These are phyloP conservation scores for Aspergillus fischeri DNA, from an alignment of 2,329 filamentous ascomycete species.

Conservation along the genomic window DNA sequence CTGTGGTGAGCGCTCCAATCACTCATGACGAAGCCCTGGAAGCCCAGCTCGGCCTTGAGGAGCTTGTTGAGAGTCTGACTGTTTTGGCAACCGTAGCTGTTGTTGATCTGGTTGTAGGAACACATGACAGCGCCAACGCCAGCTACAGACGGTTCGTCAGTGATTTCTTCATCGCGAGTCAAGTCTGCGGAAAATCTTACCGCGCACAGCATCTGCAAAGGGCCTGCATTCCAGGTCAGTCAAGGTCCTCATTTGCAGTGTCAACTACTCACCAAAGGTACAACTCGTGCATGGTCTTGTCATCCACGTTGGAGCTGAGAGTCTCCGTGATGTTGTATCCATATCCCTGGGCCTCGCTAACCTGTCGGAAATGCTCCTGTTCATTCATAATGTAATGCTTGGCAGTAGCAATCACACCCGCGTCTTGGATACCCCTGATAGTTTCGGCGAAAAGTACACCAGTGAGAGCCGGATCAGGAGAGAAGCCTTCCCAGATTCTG, in stretches of 20 bases:
- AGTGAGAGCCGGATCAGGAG: conserved; percentile 70
- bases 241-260: neutral
- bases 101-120: conserved; percentile 68
- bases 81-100: conserved; percentile 65
- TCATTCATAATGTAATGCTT: conserved; percentile 74
- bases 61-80: conserved; percentile 57
- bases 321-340: conserved; percentile 62
- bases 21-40: conserved; percentile 64
- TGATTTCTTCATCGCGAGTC: neutral
- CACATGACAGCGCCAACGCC: conserved; percentile 68
- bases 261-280: conserved; percentile 51
- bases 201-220: conserved; percentile 63
- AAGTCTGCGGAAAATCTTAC: neutral
- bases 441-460: conserved; percentile 69
- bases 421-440: conserved; percentile 74
- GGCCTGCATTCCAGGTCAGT: conserved; percentile 42
- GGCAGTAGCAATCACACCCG: conserved; percentile 76
- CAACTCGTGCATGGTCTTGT: conserved; percentile 60
- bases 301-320: conserved; percentile 58
- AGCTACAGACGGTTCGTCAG: conserved; percentile 29
- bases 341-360: conserved; percentile 53
- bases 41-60: conserved; percentile 70
- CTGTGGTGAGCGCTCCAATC: conserved; percentile 78
- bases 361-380: conserved; percentile 68
- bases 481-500: conserved; percentile 64